Evolutionary conservation across 192 early-diverging fungal species (phyloP).

Genomic region (Coemansia sp.): DNA sequence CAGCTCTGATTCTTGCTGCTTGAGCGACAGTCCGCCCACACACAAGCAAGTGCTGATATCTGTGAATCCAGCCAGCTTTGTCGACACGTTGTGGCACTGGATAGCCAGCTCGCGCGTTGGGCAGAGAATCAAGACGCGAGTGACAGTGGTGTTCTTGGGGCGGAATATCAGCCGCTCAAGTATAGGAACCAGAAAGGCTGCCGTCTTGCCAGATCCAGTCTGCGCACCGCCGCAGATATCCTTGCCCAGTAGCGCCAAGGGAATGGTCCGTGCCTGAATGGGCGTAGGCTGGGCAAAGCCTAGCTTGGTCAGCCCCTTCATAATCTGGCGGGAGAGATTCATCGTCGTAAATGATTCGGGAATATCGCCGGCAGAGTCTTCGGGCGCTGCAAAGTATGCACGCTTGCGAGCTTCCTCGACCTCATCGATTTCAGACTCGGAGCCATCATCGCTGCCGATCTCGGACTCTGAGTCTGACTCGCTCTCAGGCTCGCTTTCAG

Average conservation of each 20-base stretch:
- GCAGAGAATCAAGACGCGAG: constrained; percentile 85
- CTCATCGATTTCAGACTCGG: constrained; percentile 47
- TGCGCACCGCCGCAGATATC: constrained; percentile 98
- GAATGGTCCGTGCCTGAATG: constrained; percentile 91
- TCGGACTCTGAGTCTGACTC: constrained; percentile 15
- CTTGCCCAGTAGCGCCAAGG: constrained; percentile 88
- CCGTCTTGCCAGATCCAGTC: constrained; percentile 98
- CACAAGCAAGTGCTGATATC: constrained; percentile 83
- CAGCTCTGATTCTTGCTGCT: constrained; percentile 84
- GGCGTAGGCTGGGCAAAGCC: constrained; percentile 90
- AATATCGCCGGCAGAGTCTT: constrained; percentile 39
- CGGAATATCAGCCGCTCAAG: constrained; percentile 91
- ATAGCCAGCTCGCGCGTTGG: constrained; percentile 98
- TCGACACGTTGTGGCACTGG: constrained; percentile 90
- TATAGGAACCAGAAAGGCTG: constrained; percentile 92
- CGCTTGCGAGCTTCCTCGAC: constrained; percentile 46
- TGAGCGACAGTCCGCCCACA: constrained; percentile 86
- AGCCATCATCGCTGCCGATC: constrained; percentile 3
- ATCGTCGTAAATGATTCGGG: constrained; percentile 85
- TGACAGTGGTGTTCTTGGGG: constrained; percentile 70
- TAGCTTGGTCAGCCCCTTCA: constrained; percentile 83
- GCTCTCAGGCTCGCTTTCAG: constrained; percentile 16
- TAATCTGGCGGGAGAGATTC: constrained; percentile 91
- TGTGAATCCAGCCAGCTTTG: constrained; percentile 79
- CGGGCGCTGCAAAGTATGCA: constrained; percentile 46